phyloP scores from a whole-genome alignment of 2,329 filamentous ascomycete species.

The Chrysoporthe puriensis region DNA sequence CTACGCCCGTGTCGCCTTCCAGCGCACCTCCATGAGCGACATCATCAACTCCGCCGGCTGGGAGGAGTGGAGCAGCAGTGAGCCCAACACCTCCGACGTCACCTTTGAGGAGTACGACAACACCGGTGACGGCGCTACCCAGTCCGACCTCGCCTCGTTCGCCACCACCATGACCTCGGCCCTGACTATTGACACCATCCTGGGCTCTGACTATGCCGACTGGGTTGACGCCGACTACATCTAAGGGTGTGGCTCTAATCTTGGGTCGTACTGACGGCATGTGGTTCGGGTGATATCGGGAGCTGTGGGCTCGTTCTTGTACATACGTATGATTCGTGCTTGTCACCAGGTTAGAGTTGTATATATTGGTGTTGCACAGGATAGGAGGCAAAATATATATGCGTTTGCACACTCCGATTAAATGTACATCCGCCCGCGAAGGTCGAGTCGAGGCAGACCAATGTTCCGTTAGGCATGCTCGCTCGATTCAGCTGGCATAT shows the following conservation, averaged over 20 bases:
- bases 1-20: slow-evolving; percentile 54
- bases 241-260: neutral
- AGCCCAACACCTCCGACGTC: slow-evolving; percentile 50
- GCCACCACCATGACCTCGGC: slow-evolving; percentile 40
- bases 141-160: slow-evolving; percentile 53
- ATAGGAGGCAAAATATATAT: too few species aligned
- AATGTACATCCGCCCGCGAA: neutral
- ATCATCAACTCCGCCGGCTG: slow-evolving; percentile 59
- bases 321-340: neutral
- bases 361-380: neutral
- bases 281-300: too few species aligned
- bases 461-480: neutral
- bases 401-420: neutral
- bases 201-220: slow-evolving; percentile 23
- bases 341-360: neutral
- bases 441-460: neutral
- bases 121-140: slow-evolving; percentile 50
- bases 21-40: slow-evolving; percentile 47
- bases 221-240: slow-evolving; percentile 28
- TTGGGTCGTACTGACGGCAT: neutral
- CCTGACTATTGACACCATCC: slow-evolving; percentile 40
- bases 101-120: slow-evolving; percentile 59
- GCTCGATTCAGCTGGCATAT: neutral
- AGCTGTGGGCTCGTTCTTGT: slow-evolving; percentile 11
- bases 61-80: slow-evolving; percentile 51